These are phyloP conservation scores for Dictyostelium discoideum DNA, from an alignment of 78 protist genomes.

Conservation along the genomic window DNA sequence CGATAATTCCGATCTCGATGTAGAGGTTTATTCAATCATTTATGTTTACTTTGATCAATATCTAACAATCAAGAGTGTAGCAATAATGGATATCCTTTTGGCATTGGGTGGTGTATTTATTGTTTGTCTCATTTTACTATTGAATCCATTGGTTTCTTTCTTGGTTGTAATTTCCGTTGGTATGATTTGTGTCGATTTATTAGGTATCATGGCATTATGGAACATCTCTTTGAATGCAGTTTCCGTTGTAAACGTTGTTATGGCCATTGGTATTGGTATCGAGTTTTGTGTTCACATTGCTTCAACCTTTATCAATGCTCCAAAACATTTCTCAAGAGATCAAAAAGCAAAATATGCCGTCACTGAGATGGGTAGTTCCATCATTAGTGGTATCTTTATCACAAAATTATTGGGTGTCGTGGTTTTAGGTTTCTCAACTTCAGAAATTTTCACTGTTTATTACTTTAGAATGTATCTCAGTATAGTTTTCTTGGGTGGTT, in stretches of 20 bases:
- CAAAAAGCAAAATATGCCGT: constrained; percentile 82
- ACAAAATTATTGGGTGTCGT: constrained; percentile 87
- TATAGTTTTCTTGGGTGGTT: constrained; percentile 82
- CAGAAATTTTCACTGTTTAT: constrained; percentile 72
- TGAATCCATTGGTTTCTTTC: constrained; percentile 39
- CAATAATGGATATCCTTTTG: constrained; percentile 20
- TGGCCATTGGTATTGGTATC: constrained; percentile 89
- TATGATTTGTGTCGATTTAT: constrained; percentile 76
- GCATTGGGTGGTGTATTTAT: constrained; percentile 86
- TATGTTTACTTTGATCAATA: constrained; percentile 89
- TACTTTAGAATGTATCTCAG: constrained; percentile 86
- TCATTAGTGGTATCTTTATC: constrained; percentile 82
- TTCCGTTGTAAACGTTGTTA: constrained; percentile 86
- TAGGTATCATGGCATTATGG: constrained; percentile 85
- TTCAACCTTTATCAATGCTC: constrained; percentile 57
- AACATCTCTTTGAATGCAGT: constrained; percentile 83
- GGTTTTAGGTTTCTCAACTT: constrained; percentile 79
- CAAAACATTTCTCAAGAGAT: background rate
- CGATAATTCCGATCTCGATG: constrained; percentile 17
- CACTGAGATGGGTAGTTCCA: constrained; percentile 80
- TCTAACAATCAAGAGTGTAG: constrained; percentile 53
- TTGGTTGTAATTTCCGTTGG: constrained; percentile 63
- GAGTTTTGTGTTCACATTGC: constrained; percentile 90
- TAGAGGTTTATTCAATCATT: constrained; percentile 78
- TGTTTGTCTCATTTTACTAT: constrained; percentile 48